These are phyloP conservation scores for Phlebiopsis flavidoalba DNA, from an alignment of 768 basidiomycete species.

Conservation along the genomic window DNA sequence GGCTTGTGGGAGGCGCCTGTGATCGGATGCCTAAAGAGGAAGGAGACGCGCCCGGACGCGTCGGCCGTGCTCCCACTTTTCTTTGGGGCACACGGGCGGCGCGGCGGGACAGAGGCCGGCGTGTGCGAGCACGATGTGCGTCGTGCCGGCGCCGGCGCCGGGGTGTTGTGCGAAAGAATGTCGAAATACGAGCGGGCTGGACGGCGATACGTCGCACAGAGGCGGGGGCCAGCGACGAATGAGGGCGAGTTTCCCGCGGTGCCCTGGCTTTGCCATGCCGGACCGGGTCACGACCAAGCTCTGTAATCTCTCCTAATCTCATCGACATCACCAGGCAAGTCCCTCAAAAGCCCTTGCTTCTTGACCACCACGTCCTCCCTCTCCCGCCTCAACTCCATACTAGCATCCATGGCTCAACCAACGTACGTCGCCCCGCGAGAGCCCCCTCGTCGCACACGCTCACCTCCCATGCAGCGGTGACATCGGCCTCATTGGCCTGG, in stretches of 20 bases:
- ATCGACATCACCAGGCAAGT: constrained; percentile 23
- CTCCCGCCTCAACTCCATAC: constrained; percentile 29
- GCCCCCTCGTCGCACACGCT: constrained; percentile 17
- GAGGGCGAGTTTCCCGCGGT: constrained; percentile 10
- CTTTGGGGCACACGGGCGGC: background rate
- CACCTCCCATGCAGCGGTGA: constrained; percentile 63
- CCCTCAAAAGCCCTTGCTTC: constrained; percentile 13
- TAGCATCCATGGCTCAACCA: constrained; percentile 37
- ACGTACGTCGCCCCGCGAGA: constrained; percentile 39
- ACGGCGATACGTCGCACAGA: constrained; percentile 1
- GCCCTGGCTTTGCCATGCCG: constrained; percentile 11
- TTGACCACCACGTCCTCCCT: constrained; percentile 22
- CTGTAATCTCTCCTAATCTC: constrained; percentile 19
- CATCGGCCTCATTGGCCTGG: constrained; percentile 96
- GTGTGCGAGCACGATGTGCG: background rate
- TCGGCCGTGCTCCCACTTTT: background rate
- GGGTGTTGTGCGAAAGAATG: background rate
- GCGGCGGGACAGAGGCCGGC: background rate
- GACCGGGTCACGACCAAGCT: constrained; percentile 13
- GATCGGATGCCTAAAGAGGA: background rate
- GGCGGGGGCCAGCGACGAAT: background rate
- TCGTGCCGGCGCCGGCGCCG: background rate
- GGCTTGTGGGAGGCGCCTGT: background rate
- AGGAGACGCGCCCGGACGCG: constrained; percentile 4
- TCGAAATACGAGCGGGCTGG: background rate